phyloP scores from a whole-genome alignment of 192 early-diverging fungal genomes.

The Borealophlyctis nickersoniae region DNA sequence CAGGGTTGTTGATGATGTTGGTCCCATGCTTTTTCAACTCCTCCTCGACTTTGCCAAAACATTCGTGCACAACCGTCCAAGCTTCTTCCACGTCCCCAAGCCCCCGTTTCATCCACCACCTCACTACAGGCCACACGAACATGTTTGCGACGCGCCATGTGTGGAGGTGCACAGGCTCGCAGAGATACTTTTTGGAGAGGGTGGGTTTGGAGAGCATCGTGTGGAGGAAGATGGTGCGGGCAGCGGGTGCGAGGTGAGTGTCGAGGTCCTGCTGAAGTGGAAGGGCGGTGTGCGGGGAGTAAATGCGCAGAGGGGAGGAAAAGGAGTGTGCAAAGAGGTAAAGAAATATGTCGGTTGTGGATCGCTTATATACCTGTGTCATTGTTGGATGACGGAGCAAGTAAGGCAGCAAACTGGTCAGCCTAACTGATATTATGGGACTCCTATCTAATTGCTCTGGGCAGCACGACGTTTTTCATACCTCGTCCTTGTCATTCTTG shows the following conservation, averaged over 20 bases:
- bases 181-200: conserved; percentile 30
- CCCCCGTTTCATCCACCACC: conserved; percentile 1
- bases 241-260: conserved; percentile 31
- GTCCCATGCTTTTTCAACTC: conserved; percentile 14
- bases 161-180: conserved; percentile 28
- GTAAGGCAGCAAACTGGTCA: neutral
- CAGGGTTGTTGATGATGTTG: neutral
- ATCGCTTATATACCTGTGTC: conserved; percentile 44
- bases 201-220: conserved; percentile 8
- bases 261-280: conserved; percentile 35
- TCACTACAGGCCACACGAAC: conserved; percentile 3
- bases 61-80: conserved; percentile 26
- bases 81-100: conserved; percentile 11
- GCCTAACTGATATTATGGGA: neutral
- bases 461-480: conserved; percentile 7
- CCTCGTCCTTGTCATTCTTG: conserved; percentile 42
- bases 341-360: conserved; percentile 40
- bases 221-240: conserved; percentile 31
- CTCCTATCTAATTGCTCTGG: neutral
- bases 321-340: conserved; percentile 48
- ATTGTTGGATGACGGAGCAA: conserved; percentile 35
- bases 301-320: conserved; percentile 36
- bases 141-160: conserved; percentile 24
- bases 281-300: conserved; percentile 28
- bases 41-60: conserved; percentile 21